phyloP scores from a whole-genome alignment of 441 rosid genomes.

The Cnidoscolus chayamansa region DNA sequence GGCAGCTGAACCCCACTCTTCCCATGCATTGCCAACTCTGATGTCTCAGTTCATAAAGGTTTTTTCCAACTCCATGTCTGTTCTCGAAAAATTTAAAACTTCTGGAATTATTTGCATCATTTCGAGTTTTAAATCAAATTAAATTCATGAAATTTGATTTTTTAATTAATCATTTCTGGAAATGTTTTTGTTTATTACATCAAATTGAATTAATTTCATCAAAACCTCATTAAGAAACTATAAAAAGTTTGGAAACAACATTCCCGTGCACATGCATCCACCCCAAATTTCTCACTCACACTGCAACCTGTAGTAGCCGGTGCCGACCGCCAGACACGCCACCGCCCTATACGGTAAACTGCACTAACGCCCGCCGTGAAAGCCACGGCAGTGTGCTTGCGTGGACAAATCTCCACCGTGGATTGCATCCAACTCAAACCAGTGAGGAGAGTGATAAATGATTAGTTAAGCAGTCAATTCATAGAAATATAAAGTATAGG shows the following conservation, averaged over 20 bases:
- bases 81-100: no score
- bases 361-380: constrained; percentile 18
- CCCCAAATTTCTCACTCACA: constrained; percentile 24
- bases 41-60: no score
- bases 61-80: no score
- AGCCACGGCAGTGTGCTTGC: constrained; percentile 24
- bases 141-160: no score
- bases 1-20: no score
- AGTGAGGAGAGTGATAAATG: not conserved
- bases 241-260: not conserved
- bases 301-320: constrained; percentile 32
- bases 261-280: constrained; percentile 43
- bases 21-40: no score
- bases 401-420: constrained; percentile 24
- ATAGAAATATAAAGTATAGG: not conserved
- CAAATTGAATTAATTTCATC: not conserved
- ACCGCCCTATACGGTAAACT: constrained; percentile 38
- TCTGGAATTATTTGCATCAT: no score
- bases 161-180: no score
- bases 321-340: constrained; percentile 34
- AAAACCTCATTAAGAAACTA: not conserved
- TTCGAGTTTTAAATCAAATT: no score
- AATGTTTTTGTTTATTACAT: no score
- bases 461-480: constrained; percentile 26
- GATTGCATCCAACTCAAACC: not conserved